Percentiles rank a stretch among this genome's conserved stretches.
phyloP scores from a whole-genome alignment of 2,329 filamentous ascomycete species.

The Hypoxylon sp. region DNA sequence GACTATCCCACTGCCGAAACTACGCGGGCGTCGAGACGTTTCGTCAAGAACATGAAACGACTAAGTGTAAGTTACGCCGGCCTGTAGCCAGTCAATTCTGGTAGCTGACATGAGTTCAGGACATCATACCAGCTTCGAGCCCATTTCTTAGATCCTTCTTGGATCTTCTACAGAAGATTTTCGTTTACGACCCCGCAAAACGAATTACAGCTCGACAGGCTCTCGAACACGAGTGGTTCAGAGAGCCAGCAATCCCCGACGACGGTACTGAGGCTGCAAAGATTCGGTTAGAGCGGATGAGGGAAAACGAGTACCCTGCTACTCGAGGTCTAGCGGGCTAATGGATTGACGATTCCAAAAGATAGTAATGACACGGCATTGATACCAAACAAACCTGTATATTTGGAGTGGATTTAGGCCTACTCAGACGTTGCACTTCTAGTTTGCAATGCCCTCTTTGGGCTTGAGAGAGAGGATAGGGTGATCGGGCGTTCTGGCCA shows the following conservation, averaged over 20 bases:
- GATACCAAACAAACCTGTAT: slow-evolving; percentile 46
- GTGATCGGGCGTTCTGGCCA: slow-evolving; percentile 48
- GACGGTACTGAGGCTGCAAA: slow-evolving; percentile 78
- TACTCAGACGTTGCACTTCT: slow-evolving; percentile 47
- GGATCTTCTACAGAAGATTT: slow-evolving; percentile 76
- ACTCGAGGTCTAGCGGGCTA: slow-evolving; percentile 46
- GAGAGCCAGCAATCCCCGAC: slow-evolving; percentile 73
- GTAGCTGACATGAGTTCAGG: slow-evolving; percentile 60
- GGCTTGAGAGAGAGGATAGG: slow-evolving; percentile 40
- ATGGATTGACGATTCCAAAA: slow-evolving; percentile 34
- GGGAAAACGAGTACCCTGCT: slow-evolving; percentile 58
- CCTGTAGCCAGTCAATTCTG: neutral
- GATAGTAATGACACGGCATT: slow-evolving; percentile 38
- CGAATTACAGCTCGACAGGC: slow-evolving; percentile 78
- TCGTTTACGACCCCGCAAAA: slow-evolving; percentile 75
- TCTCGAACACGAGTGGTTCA: slow-evolving; percentile 77
- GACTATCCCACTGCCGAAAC: slow-evolving; percentile 77
- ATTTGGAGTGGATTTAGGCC: slow-evolving; percentile 46
- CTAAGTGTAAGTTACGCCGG: slow-evolving; percentile 66
- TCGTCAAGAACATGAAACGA: slow-evolving; percentile 80
- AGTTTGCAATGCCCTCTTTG: slow-evolving; percentile 38
- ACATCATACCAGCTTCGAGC: slow-evolving; percentile 74
- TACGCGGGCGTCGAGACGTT: slow-evolving; percentile 73
- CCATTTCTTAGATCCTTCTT: slow-evolving; percentile 74
- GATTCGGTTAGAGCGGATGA: slow-evolving; percentile 69